Conservation (phyloP, 108 stramenopile genomes). For the Cyclotella cryptica region DNA sequence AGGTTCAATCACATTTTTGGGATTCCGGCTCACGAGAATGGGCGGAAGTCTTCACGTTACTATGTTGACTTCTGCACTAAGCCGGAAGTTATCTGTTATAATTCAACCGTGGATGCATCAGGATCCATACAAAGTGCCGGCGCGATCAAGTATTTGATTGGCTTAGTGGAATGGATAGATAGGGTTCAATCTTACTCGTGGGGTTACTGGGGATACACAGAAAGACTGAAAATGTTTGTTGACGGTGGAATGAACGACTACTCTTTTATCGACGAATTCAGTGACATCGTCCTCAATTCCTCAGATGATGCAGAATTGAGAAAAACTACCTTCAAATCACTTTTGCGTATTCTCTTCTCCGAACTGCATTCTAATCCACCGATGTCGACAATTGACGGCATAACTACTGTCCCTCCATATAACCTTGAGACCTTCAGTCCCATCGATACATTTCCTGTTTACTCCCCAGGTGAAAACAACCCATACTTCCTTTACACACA, state of each 20-base stretch:
- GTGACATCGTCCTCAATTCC: slow-evolving; percentile 36
- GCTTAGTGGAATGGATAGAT: slow-evolving; percentile 42
- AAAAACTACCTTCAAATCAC: slow-evolving; percentile 38
- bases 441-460: not conserved
- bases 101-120: slow-evolving; percentile 9
- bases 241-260: slow-evolving; percentile 44
- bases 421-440: not conserved
- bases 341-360: slow-evolving; percentile 34
- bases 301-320: slow-evolving; percentile 41
- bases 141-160: slow-evolving; percentile 41
- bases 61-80: slow-evolving; percentile 41
- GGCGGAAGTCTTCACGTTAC: slow-evolving; percentile 26
- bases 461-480: not conserved
- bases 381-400: not conserved
- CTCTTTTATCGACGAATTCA: slow-evolving; percentile 40
- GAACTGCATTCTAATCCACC: slow-evolving; percentile 11
- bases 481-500: not conserved
- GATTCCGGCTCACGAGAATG: slow-evolving; percentile 39
- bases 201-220: slow-evolving; percentile 47
- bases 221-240: slow-evolving; percentile 37
- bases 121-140: slow-evolving; percentile 1
- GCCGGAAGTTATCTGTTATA: slow-evolving; percentile 41
- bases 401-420: not conserved
- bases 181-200: slow-evolving; percentile 35
- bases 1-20: slow-evolving; percentile 52